These are phyloP conservation scores for Amauroascus verrucosus DNA, from an alignment of 2,329 filamentous ascomycete species.

Conservation along the genomic window DNA sequence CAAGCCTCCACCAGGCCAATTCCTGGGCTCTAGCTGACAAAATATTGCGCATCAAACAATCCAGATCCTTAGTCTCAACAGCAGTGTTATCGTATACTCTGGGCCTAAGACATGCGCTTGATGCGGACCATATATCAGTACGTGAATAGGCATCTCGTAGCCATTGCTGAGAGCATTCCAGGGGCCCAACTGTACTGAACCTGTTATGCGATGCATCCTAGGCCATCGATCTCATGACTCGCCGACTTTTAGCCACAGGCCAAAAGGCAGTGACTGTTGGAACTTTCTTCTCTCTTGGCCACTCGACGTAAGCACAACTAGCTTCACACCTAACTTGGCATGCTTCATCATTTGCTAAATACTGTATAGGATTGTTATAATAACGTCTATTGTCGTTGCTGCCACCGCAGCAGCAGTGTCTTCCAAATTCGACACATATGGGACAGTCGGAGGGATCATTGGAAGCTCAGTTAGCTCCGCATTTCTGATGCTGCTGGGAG, in stretches of 20 bases:
- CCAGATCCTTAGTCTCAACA: slow-evolving; percentile 58
- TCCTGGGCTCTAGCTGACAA: neutral
- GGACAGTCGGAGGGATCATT: slow-evolving; percentile 72
- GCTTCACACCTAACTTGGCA: neutral
- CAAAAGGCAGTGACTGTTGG: slow-evolving; percentile 84
- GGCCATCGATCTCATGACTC: slow-evolving; percentile 91
- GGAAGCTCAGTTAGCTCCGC: slow-evolving; percentile 77
- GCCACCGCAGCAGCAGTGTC: slow-evolving; percentile 78
- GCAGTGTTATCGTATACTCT: slow-evolving; percentile 80
- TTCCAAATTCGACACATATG: slow-evolving; percentile 69
- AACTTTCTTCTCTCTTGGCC: slow-evolving; percentile 86
- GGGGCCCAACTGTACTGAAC: neutral
- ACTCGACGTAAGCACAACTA: slow-evolving; percentile 55
- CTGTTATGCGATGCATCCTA: slow-evolving; percentile 22
- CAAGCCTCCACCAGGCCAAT: neutral
- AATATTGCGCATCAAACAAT: neutral
- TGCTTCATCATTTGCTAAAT: neutral
- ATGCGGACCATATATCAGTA: slow-evolving; percentile 80
- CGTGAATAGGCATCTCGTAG: slow-evolving; percentile 3
- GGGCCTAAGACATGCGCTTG: slow-evolving; percentile 85
- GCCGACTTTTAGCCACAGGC: slow-evolving; percentile 73
- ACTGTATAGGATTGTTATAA: slow-evolving; percentile 56
- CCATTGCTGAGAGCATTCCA: neutral
- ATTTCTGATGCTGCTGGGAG: slow-evolving; percentile 70
- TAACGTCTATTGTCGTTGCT: slow-evolving; percentile 85